These are phyloP conservation scores for Millerozyma acaciae DNA, from an alignment of 805 yeast genomes.

Conservation along the genomic window DNA sequence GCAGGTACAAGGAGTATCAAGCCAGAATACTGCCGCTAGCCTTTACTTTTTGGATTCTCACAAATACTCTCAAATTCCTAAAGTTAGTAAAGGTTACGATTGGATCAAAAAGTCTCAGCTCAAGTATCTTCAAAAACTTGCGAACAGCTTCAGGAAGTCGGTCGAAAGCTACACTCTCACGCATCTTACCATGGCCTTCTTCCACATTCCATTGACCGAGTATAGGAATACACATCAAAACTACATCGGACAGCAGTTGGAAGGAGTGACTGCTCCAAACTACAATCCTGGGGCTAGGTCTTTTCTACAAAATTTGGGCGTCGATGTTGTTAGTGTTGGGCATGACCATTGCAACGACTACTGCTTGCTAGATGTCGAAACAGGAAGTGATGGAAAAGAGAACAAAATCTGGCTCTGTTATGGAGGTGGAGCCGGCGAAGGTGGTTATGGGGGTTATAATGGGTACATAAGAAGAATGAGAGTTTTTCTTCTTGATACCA, in stretches of 20 bases:
- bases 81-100: constrained; percentile 75
- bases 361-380: constrained; percentile 56
- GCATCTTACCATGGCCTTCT: constrained; percentile 79
- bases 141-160: constrained; percentile 21
- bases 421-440: constrained; percentile 93
- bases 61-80: constrained; percentile 64
- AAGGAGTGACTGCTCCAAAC: constrained; percentile 75
- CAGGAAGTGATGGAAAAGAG: constrained; percentile 19
- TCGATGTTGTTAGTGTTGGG: constrained; percentile 75
- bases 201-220: constrained; percentile 93
- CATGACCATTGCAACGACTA: constrained; percentile 96
- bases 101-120: constrained; percentile 74
- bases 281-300: constrained; percentile 65
- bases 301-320: constrained; percentile 60
- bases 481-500: constrained; percentile 60
- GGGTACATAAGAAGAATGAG: constrained; percentile 81
- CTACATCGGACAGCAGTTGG: constrained; percentile 62
- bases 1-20: constrained; percentile 42
- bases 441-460: constrained; percentile 94
- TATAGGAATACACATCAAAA: constrained; percentile 48
- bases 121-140: constrained; percentile 44
- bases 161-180: constrained; percentile 33
- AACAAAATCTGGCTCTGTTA: constrained; percentile 77
- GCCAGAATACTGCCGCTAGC: constrained; percentile 43
- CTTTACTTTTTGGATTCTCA: constrained; percentile 85